Base-by-base conservation (phyloP, 495 filamentous ascomycete genomes). In the Saxophila tyrrhenica region DNA sequence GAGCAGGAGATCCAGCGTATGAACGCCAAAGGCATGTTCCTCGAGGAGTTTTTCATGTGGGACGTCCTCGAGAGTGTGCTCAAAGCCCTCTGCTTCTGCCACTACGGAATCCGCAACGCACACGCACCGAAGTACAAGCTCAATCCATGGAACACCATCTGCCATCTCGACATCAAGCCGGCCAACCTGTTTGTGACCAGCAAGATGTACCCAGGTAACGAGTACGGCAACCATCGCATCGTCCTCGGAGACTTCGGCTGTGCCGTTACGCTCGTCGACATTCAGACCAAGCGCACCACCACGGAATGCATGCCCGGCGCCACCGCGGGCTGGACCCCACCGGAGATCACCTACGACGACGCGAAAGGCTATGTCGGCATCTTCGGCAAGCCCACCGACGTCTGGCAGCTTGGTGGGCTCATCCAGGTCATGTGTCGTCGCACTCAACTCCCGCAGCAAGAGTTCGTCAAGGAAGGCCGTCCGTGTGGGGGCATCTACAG, bases 211-310 rank as follows among this genome's bases (percentile, higher is more conserved):
- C 23, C 45, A 23, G 45, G 45, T 11, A 3, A 48, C 20, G 45
- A 23, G 20, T 5, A 2, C 11, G 10, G 21, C 13, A 48, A 23
- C 5, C 8, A 49, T 17, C 50, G 55, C 0, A 23, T 59, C 38
- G 51, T 61, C 15, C 63, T 65, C 8, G 61, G 60, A 3, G 63
- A 65, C 53, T 63, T 65, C 46, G 63, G 63, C 15, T 52, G 48
- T 24, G 56, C 53, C 1, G 38, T 48, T 8, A 53, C 52, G 2
- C 11, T 35, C 5, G 21, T 49, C 11, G 58, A 61, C 41, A 44
- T 52, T 38, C 16, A 22, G 24, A 3, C 22, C 0, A 35, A 43
- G 3, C 25, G 25, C 23, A 41, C 25, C 0, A 41, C 54, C 15
- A 10, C 19, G 1, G 10, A 25, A 9, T n/a, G n/a, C 41, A 21